phyloP scores from a whole-genome alignment of 2,329 filamentous ascomycete genomes.

The Bipolaris zeicola region DNA sequence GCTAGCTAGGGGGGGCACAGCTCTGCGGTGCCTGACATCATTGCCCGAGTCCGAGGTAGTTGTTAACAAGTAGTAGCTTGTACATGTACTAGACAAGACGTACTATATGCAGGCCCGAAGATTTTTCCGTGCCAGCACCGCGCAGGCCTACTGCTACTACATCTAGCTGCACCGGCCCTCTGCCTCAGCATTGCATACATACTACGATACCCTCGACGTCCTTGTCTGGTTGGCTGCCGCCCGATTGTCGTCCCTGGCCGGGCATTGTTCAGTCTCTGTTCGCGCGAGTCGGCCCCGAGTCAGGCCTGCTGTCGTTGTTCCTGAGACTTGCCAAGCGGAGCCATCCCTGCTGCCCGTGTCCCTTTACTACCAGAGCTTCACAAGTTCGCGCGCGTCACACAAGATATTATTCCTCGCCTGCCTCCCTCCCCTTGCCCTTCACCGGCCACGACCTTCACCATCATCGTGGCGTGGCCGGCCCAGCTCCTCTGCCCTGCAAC shows the following conservation, averaged over 20 bases:
- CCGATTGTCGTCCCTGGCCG: slow-evolving; percentile 6
- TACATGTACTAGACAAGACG: too few species aligned
- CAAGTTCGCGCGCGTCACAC: slow-evolving; percentile 32
- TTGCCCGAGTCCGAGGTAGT: slow-evolving; percentile 30
- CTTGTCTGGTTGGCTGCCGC: slow-evolving; percentile 11
- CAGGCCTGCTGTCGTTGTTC: slow-evolving; percentile 26
- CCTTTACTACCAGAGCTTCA: slow-evolving; percentile 33
- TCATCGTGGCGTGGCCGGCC: slow-evolving; percentile 32
- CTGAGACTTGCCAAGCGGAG: slow-evolving; percentile 23
- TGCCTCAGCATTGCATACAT: too few species aligned
- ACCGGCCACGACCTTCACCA: slow-evolving; percentile 18
- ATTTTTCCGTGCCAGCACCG: slow-evolving; percentile 12
- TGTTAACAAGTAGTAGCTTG: too few species aligned
- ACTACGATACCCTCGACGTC: too few species aligned
- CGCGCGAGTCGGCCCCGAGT: slow-evolving; percentile 12
- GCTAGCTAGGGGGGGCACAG: slow-evolving; percentile 16
- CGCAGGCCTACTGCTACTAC: too few species aligned
- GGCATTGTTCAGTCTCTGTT: not conserved
- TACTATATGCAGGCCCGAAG: slow-evolving; percentile 19
- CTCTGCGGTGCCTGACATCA: slow-evolving; percentile 38
- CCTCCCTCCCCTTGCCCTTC: not conserved
- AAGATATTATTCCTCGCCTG: slow-evolving; percentile 25
- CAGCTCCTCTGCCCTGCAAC: slow-evolving; percentile 13
- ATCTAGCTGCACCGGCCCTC: too few species aligned
- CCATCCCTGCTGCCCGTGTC: slow-evolving; percentile 20